Evolutionary conservation across 345 rosid genomes (phyloP), one percentile per base, ranked within the genome.

Genomic region (Trapa bicornis): DNA sequence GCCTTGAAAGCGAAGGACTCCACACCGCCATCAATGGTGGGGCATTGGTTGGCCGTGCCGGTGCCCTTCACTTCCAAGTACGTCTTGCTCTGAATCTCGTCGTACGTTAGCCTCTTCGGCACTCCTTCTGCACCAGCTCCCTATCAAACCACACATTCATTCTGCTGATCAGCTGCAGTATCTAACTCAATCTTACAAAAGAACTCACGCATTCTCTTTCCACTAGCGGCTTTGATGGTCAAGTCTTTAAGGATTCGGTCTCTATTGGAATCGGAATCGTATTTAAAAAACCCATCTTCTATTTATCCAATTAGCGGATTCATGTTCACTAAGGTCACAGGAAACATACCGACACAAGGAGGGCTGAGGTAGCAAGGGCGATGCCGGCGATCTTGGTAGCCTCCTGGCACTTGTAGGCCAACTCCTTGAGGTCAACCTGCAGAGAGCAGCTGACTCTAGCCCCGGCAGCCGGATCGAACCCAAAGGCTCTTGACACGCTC

Each of bases 11-110:
- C 76, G 61, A 93, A 93, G 13, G 81, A 70, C 64, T 85, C 92
- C 1, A 79, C 74, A 39, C 98, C 98, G 3, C 98, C 97, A 0
- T 82, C 96, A 11, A 93, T 79, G 57, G 84, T 82, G 47, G 96
- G 97, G 80, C 98, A 90, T 48, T 93, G 96, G 85, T 90, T 90
- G 0, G 96, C 98, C 0, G 98, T 90, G 68, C 98, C 98, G 2
- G 90, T 85, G 65, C 98, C 98, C 71, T 92, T 92, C 12, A 92
- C 98, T 85, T 92, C 98, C 86, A 83, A 37, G 86, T 92, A 92
- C 39, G 98, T 92, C 80, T 87, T 87, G 81, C 98, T 92, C 84
- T 89, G 96, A 73, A 92, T 92, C 81, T 92, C 96, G 14, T 92
- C 97, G 17, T 54, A 92, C 48, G 96, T 92, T 63, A 92, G 82